A percentile compares a stretch with the other conserved stretches of the same genome.
These are phyloP conservation scores for Neospora caninum DNA, from an alignment of 169 alveolate genomes.

Conservation along the genomic window DNA sequence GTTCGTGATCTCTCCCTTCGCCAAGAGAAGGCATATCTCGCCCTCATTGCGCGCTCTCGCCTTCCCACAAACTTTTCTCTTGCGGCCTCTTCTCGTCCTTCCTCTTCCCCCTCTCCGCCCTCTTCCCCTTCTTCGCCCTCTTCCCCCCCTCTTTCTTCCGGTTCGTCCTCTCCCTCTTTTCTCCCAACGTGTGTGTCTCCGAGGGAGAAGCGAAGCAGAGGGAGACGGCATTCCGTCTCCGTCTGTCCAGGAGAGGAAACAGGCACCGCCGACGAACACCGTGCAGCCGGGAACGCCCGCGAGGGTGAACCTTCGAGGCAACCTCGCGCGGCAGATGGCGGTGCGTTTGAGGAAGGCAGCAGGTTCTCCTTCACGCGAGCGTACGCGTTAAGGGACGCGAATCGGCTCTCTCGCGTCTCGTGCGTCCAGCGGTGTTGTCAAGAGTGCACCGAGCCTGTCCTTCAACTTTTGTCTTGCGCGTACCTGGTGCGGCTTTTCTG, in stretches of 20 bases:
- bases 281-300: too few species aligned
- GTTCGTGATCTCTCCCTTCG: neutral
- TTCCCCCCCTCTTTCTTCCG: neutral
- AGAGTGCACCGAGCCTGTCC: neutral
- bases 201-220: too few species aligned
- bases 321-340: too few species aligned
- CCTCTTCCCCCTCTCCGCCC: neutral
- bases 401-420: neutral
- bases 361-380: too few species aligned
- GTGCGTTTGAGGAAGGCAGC: neutral
- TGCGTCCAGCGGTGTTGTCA: neutral
- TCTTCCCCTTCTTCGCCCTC: neutral
- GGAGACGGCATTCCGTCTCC: too few species aligned
- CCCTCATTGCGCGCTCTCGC: neutral
- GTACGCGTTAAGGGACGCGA: neutral
- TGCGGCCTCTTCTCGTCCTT: neutral
- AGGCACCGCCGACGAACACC: too few species aligned
- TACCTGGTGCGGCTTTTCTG: neutral
- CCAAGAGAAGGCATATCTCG: neutral
- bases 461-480: neutral
- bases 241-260: too few species aligned
- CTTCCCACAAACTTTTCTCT: neutral
- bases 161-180: neutral
- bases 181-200: too few species aligned
- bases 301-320: too few species aligned